Percentiles rank a stretch among this genome's conserved stretches.
Evolutionary conservation across 2,329 filamentous ascomycete genomes (phyloP).

Genomic region (Aspergillus udagawae): DNA sequence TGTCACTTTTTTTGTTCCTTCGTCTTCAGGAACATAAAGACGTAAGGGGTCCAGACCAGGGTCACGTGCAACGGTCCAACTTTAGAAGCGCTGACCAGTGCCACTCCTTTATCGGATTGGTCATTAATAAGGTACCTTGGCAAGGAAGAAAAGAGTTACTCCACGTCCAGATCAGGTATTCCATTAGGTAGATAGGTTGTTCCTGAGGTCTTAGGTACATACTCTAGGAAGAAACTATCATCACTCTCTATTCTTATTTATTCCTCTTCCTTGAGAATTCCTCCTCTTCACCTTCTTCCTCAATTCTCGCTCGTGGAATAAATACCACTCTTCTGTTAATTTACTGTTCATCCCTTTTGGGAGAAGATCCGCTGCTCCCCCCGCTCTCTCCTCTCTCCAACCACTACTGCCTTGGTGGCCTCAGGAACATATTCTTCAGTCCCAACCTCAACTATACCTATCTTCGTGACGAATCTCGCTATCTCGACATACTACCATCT

Average conservation of each 20-base stretch:
- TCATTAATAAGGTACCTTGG: no score
- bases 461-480: background rate
- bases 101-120: slow-evolving; percentile 5
- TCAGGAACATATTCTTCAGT: slow-evolving; percentile 2
- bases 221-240: background rate
- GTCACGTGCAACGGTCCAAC: slow-evolving; percentile 18
- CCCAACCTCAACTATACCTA: background rate
- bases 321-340: background rate
- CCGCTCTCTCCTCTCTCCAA: background rate
- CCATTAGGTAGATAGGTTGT: background rate
- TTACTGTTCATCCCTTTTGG: slow-evolving; percentile 4
- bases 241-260: background rate
- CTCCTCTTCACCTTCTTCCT: background rate
- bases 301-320: background rate
- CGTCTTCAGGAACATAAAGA: no score
- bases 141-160: background rate
- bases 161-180: slow-evolving; percentile 5
- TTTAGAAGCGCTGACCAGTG: slow-evolving; percentile 6
- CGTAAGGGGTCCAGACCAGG: background rate
- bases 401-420: slow-evolving; percentile 6
- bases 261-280: background rate
- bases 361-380: slow-evolving; percentile 6
- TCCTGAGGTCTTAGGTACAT: background rate
- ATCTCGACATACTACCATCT: background rate
- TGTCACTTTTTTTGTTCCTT: no score